A percentile compares a stretch with the other conserved stretches of the same genome.
Conservation (phyloP, 2,329 filamentous ascomycete genomes). For the Harringtonia lauricola region DNA sequence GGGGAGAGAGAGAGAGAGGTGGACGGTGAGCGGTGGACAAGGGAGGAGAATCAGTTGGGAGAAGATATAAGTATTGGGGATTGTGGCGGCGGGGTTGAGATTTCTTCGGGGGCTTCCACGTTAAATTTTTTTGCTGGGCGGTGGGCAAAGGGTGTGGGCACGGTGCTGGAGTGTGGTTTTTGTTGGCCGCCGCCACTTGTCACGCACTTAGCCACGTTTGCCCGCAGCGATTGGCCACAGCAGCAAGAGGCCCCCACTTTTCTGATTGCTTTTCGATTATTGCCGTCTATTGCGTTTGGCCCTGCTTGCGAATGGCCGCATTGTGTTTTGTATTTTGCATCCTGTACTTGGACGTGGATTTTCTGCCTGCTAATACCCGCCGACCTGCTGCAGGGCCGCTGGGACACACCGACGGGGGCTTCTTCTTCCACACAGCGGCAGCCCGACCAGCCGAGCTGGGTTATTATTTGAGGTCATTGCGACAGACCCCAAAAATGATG, state of each 20-base stretch:
- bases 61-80: constrained; percentile 3
- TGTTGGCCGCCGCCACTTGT: constrained; percentile 9
- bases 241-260: constrained; percentile 3
- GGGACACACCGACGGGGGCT: no score
- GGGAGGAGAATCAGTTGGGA: constrained; percentile 5
- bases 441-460: no score
- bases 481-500: no score
- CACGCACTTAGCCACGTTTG: constrained; percentile 6
- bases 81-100: constrained; percentile 14
- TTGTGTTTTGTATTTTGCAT: no score
- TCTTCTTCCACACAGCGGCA: no score
- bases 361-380: no score
- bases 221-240: constrained; percentile 4
- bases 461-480: no score
- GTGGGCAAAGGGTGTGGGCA: constrained; percentile 7
- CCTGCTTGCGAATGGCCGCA: no score
- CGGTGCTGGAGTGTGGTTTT: background rate
- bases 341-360: no score
- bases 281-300: no score
- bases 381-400: no score
- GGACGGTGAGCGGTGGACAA: constrained; percentile 1
- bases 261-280: no score
- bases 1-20: background rate
- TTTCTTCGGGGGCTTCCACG: constrained; percentile 3
- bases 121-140: constrained; percentile 15